phyloP scores from a whole-genome alignment of 495 filamentous ascomycete genomes.

The Tuber calosporum region DNA sequence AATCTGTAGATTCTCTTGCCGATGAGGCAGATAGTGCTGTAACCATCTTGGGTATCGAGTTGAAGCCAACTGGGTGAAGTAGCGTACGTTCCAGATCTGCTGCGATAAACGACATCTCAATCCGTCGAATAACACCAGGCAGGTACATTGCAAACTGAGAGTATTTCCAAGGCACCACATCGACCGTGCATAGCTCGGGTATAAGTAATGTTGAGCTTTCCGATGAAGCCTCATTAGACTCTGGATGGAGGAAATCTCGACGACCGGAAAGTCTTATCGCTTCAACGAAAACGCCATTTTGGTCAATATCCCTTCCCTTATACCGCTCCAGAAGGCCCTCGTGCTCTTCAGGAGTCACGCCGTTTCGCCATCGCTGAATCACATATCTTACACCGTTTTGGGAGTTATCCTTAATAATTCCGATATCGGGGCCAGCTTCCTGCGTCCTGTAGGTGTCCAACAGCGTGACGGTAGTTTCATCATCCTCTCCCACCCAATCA shows the following conservation, averaged over 20 bases:
- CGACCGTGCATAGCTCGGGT: slow-evolving; percentile 45
- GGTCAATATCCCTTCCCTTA: slow-evolving; percentile 23
- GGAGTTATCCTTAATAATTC: slow-evolving; percentile 41
- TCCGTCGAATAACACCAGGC: slow-evolving; percentile 64
- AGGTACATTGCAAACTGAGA: slow-evolving; percentile 63
- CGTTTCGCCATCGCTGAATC: slow-evolving; percentile 36
- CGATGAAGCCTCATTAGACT: slow-evolving; percentile 24
- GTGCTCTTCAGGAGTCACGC: slow-evolving; percentile 22
- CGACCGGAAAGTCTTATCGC: slow-evolving; percentile 51
- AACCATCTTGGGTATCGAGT: slow-evolving; percentile 53
- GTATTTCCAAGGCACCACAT: slow-evolving; percentile 55
- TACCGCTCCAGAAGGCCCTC: slow-evolving; percentile 22
- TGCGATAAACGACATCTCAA: slow-evolving; percentile 61
- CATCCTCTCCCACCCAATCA: slow-evolving; percentile 18
- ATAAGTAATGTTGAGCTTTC: slow-evolving; percentile 22
- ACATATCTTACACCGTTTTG: slow-evolving; percentile 29
- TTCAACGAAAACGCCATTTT: slow-evolving; percentile 48
- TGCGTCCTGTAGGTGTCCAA: slow-evolving; percentile 24
- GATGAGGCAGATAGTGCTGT: slow-evolving; percentile 65
- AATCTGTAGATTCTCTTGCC: slow-evolving; percentile 57
- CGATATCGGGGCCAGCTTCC: slow-evolving; percentile 26
- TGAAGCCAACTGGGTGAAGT: slow-evolving; percentile 52
- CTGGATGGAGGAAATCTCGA: slow-evolving; percentile 55
- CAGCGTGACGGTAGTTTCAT: slow-evolving; percentile 7
- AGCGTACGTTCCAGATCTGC: slow-evolving; percentile 55